These are phyloP conservation scores for Quercus gilva DNA, from an alignment of 306 rosid species.

Conservation along the genomic window DNA sequence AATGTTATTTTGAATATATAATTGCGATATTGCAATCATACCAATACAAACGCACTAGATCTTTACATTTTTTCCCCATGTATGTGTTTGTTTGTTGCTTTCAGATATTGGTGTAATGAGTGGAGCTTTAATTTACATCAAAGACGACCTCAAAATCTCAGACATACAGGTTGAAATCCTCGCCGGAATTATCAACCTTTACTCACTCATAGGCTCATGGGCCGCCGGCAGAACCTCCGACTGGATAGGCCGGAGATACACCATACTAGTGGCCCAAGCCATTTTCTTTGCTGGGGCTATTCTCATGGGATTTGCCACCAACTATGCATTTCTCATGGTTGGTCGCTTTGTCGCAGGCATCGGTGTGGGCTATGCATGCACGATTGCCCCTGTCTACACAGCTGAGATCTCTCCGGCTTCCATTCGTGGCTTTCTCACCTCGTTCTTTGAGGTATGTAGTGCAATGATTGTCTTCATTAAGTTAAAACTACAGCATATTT, in stretches of 20 bases:
- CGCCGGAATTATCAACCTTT: conserved; percentile 66
- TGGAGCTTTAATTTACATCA: conserved; percentile 63
- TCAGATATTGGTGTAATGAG: conserved; percentile 97
- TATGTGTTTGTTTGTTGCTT: not conserved
- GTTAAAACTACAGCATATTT: too few species aligned
- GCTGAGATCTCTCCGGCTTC: conserved; percentile 83
- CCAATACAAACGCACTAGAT: too few species aligned
- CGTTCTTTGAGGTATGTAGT: conserved; percentile 65
- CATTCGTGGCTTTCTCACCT: conserved; percentile 79
- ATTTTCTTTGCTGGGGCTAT: conserved; percentile 73
- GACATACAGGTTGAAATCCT: conserved; percentile 59
- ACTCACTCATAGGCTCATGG: conserved; percentile 61
- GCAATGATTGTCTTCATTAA: not conserved
- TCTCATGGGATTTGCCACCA: conserved; percentile 88
- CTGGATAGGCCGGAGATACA: conserved; percentile 91
- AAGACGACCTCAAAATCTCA: conserved; percentile 44
- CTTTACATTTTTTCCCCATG: not conserved
- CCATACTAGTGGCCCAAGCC: conserved; percentile 55
- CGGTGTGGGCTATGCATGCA: conserved; percentile 73
- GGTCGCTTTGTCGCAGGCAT: conserved; percentile 79
- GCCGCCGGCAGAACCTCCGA: conserved; percentile 86
- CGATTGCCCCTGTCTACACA: conserved; percentile 81
- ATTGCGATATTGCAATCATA: too few species aligned
- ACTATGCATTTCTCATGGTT: conserved; percentile 73
- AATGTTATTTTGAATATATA: too few species aligned